phyloP scores from a whole-genome alignment of 345 rosid genomes.

The Boechera retrofracta region DNA sequence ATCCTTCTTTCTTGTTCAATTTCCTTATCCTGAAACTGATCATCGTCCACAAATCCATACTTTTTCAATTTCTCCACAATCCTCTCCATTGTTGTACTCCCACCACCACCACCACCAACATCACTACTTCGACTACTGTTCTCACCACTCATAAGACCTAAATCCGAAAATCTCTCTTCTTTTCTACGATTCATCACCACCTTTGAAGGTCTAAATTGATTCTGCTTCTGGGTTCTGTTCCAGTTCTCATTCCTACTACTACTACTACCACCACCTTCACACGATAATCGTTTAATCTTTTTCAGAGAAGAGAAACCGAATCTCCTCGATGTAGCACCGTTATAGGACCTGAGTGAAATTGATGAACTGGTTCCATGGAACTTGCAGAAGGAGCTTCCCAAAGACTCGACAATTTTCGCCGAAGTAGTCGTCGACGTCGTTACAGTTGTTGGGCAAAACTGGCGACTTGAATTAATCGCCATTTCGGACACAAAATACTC shows the following conservation, averaged over 20 bases:
- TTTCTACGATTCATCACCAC: constrained; percentile 55
- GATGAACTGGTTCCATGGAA: constrained; percentile 50
- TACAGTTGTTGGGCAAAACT: constrained; percentile 52
- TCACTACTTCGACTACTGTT: constrained; percentile 20
- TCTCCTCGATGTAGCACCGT: constrained; percentile 37
- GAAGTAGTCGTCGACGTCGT: constrained; percentile 11
- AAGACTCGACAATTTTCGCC: constrained; percentile 1
- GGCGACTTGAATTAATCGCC: constrained; percentile 65
- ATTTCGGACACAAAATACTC: constrained; percentile 33
- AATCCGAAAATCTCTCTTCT: constrained; percentile 43
- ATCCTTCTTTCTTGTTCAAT: constrained; percentile 51
- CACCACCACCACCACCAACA: constrained; percentile 43
- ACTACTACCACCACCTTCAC: constrained; percentile 18
- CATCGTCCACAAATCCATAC: constrained; percentile 65
- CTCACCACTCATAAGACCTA: constrained; percentile 44
- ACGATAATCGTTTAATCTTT: constrained; percentile 22
- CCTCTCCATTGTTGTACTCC: constrained; percentile 74
- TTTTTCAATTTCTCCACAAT: constrained; percentile 83
- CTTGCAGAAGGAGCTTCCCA: constrained; percentile 49
- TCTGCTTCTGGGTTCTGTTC: constrained; percentile 55
- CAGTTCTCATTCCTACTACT: constrained; percentile 46
- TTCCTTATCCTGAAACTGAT: constrained; percentile 43
- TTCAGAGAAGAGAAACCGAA: constrained; percentile 32
- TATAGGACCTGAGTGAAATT: constrained; percentile 41
- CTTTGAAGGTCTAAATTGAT: constrained; percentile 48